Base-by-base conservation (phyloP, 1,139 yeast genomes). In the Yamadazyma taylorii region DNA sequence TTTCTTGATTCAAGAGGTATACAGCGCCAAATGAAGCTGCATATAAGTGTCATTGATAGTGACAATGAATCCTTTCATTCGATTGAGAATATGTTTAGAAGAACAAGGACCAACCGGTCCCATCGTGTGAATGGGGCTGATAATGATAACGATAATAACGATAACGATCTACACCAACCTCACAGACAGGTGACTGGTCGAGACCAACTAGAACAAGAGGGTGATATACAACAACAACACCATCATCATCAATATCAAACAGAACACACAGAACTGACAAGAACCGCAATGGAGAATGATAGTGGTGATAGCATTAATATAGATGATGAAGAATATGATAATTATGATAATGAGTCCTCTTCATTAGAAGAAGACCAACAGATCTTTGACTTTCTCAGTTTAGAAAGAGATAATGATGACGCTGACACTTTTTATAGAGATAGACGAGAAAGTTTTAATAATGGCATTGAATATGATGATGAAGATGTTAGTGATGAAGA, bases 361-460 rank as follows among this genome's bases (percentile, higher is more conserved):
- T 26, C 32, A 3, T 33, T 22, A 5, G 33, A 17, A 11, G 40
- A 34, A 11, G 33, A 35, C n/a, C 42, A 37, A 6, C 47, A 45
- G n/a, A 36, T 46, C 1, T 41, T 47, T 34, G 52, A 48, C 24
- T 48, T 46, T 19, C 33, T 46, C 15, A 40, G 42, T 19, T 29
- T 40, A 7, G 45, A 40, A 19, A 32, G 43, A 12, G 49, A 46
- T 24, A 43, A 46, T 31, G 49, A 51, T 12, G 63, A 59, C 44
- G 56, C 61, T 22, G 63, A 59, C 40, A 38, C 42, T 24, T 63
- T 60, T 37, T 63, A 62, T 39, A 35, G 44, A 12, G 54, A 53
- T 19, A 39, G 62, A 29, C 37, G 60, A 28, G 60, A 56, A 32
- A 56, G 60, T 35, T 57, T 47, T 32, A 46, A 47, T 30, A 24